Evolutionary conservation across 176 grass and related monocot genomes (phyloP).

Genomic region (Aegilops umbellulata): DNA sequence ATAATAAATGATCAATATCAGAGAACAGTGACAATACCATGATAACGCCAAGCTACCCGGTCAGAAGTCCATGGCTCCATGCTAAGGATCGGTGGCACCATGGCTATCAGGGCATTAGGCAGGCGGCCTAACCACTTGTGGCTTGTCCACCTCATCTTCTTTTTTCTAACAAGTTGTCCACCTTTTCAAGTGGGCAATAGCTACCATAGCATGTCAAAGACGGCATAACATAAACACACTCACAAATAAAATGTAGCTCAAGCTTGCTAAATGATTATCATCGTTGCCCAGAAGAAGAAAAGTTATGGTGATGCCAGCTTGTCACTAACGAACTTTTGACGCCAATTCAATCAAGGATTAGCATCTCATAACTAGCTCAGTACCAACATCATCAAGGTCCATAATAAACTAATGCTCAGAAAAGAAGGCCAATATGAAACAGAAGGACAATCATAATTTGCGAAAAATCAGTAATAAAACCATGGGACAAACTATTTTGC

Average conservation of each 20-base stretch:
- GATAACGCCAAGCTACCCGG: background rate
- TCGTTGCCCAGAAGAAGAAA: background rate
- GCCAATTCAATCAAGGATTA: background rate
- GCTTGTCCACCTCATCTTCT: background rate
- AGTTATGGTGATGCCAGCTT: background rate
- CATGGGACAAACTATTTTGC: background rate
- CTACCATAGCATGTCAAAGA: background rate
- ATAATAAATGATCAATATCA: background rate
- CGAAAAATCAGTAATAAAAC: background rate
- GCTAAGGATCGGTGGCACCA: background rate
- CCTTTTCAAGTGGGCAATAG: slow-evolving; percentile 7
- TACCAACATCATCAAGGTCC: background rate
- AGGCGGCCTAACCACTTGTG: background rate
- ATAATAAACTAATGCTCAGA: background rate
- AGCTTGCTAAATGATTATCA: background rate
- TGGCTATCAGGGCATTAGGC: slow-evolving; percentile 8
- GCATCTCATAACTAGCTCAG: background rate
- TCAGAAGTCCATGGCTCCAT: slow-evolving; percentile 3
- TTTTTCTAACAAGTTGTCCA: background rate
- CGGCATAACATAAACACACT: background rate
- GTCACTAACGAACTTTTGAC: background rate
- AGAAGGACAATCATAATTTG: background rate
- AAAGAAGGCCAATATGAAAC: background rate
- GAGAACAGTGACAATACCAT: background rate
- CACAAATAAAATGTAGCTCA: background rate